Base-by-base conservation (phyloP, 331 rosid species). In the Pyracantha coccinea region DNA sequence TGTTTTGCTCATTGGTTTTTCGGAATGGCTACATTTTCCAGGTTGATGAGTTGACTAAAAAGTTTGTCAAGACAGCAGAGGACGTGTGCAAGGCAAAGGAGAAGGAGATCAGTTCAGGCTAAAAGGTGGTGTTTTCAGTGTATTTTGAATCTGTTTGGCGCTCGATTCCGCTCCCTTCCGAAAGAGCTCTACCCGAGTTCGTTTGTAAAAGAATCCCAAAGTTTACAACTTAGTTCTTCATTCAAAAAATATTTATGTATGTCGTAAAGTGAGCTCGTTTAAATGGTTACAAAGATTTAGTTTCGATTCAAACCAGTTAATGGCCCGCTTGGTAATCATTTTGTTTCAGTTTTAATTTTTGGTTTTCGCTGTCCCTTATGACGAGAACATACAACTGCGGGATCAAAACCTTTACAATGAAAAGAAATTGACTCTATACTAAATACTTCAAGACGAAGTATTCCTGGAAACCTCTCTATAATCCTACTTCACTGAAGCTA, bases 21-120 rank as follows among this genome's bases (percentile, higher is more conserved):
- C 63, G 33, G 63, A 28, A 24, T 60, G 9, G 68, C 76, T 72
- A 28, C 78, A 44, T 58, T 80, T 29, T 53, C 12, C 83, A 95
- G 97, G 87, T 92, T 78, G 99, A 92, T 44, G 99, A 95, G 57
- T 55, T 90, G 82, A 95, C 99, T 33, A 92, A 95, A 80, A 90
- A 87, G 76, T 80, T 77, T 81, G 83, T 89, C 67, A 89, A 92
- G 93, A 79, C 77, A 8, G 97, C 97, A 0, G 99, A 90, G 86
- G 99, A 95, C 59, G 9, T 73, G 65, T 87, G 92, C 87, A 92
- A 95, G 86, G 90, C 85, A 31, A 92, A 90, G 84, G 97, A 92
- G 85, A 91, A 90, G 76, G 97, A 92, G 85, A 88, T 89, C 75
- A 82, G 73, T 76, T 85, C 84, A 73, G 86, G 91, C 74, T 91